phyloP scores from a whole-genome alignment of 371 early-diverging fungal genomes.

The Nematocida sp. region DNA sequence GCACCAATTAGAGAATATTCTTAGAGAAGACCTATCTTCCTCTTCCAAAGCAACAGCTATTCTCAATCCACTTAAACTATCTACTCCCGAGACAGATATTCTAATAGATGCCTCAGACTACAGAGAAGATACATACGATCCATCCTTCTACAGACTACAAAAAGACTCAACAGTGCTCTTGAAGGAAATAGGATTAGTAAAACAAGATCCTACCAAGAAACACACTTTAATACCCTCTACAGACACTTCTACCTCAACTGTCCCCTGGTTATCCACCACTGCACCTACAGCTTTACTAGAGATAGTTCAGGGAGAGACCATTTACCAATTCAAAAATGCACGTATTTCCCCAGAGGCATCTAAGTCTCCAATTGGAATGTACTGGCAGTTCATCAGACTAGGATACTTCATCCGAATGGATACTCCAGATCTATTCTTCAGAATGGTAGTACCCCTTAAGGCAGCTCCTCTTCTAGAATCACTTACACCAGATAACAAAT shows the following conservation, averaged over 20 bases:
- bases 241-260: not conserved
- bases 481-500: too few relatives aligned
- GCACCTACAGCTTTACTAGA: conserved; percentile 15
- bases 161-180: conserved; percentile 11
- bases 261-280: conserved; percentile 18
- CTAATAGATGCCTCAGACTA: conserved; percentile 31
- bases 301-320: conserved; percentile 2
- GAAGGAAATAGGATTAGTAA: conserved; percentile 25
- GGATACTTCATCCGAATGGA: conserved; percentile 39
- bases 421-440: conserved; percentile 6
- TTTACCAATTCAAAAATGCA: not conserved
- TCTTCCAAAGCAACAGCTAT: conserved; percentile 31
- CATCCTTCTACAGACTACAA: conserved; percentile 29
- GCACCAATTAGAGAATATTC: conserved; percentile 81
- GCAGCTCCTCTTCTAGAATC: conserved; percentile 25
- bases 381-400: conserved; percentile 45
- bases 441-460: conserved; percentile 46
- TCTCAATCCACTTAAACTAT: not conserved
- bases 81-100: not conserved
- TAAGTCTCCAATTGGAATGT: conserved; percentile 2
- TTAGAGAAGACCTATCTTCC: conserved; percentile 68
- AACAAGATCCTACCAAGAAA: not conserved
- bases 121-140: not conserved
- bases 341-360: conserved; percentile 19
- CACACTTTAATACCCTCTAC: too few relatives aligned